Percentiles rank a stretch among this genome's conserved stretches.
These are phyloP conservation scores for Capsicum rhomboideum DNA, from an alignment of 257 asterid genomes.

Conservation along the genomic window DNA sequence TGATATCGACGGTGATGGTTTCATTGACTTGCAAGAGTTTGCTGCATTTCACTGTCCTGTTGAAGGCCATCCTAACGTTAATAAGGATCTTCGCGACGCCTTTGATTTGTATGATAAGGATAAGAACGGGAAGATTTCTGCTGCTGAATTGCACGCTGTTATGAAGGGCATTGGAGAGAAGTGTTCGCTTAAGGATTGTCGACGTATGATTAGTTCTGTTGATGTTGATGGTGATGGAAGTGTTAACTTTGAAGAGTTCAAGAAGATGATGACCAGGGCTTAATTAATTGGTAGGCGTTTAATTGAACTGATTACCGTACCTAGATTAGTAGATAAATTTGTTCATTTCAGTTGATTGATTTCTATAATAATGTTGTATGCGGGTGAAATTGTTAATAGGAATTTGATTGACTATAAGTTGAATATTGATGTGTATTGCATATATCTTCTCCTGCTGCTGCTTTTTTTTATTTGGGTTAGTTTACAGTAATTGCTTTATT, in stretches of 20 bases:
- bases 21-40: constrained; percentile 69
- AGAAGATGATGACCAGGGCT: constrained; percentile 65
- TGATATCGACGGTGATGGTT: constrained; percentile 84
- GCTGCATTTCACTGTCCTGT: constrained; percentile 42
- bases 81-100: constrained; percentile 70
- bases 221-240: constrained; percentile 86
- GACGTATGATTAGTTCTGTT: constrained; percentile 62
- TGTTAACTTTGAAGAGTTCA: constrained; percentile 79
- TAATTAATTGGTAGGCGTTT: not conserved
- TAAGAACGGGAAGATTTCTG: constrained; percentile 77
- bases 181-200: constrained; percentile 64
- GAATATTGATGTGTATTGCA: too few relatives aligned
- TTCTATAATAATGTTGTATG: not conserved
- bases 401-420: not conserved
- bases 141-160: constrained; percentile 53
- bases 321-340: not conserved
- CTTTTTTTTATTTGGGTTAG: too few relatives aligned
- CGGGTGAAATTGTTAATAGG: not conserved
- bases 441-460: too few relatives aligned
- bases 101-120: constrained; percentile 72
- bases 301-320: not conserved
- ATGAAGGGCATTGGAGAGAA: constrained; percentile 63
- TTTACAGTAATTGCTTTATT: too few relatives aligned
- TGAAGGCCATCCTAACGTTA: constrained; percentile 16
- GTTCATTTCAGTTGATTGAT: not conserved